phyloP scores from a whole-genome alignment of 495 filamentous ascomycete species.

The Neurospora pannonica region DNA sequence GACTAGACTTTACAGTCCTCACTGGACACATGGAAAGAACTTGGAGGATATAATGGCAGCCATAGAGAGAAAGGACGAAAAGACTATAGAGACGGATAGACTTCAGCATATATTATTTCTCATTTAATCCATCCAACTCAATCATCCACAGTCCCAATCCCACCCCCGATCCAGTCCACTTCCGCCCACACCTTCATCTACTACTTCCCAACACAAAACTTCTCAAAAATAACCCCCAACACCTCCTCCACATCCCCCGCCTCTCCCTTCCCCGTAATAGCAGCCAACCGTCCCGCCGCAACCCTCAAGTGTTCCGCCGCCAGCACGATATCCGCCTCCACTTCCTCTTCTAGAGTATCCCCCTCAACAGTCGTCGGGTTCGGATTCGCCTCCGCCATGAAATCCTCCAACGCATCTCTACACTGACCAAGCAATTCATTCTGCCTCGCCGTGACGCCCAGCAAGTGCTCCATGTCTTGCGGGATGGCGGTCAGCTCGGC shows the following conservation, averaged over 20 bases:
- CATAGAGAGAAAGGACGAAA: not conserved
- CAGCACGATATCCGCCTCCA: slow-evolving; percentile 68
- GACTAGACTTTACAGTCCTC: not conserved
- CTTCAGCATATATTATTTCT: not conserved
- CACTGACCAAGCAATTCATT: slow-evolving; percentile 70
- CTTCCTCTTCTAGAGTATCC: slow-evolving; percentile 26
- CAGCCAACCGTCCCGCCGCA: slow-evolving; percentile 69
- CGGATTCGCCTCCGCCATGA: slow-evolving; percentile 41
- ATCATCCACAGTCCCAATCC: not conserved
- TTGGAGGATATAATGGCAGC: not conserved
- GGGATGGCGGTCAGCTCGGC: slow-evolving; percentile 57
- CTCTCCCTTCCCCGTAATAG: slow-evolving; percentile 81
- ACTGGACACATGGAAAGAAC: not conserved
- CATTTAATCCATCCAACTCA: not conserved
- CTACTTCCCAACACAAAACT: slow-evolving; percentile 40
- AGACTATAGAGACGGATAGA: not conserved
- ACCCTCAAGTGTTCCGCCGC: slow-evolving; percentile 84
- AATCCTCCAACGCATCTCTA: slow-evolving; percentile 55
- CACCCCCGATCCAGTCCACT: not conserved
- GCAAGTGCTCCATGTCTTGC: slow-evolving; percentile 61
- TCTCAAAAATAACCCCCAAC: slow-evolving; percentile 94
- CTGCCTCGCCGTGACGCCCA: slow-evolving; percentile 87
- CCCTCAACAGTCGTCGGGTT: slow-evolving; percentile 2
- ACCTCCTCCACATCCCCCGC: slow-evolving; percentile 93
- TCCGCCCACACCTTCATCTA: not conserved